These are phyloP conservation scores for Acer negundo DNA, from an alignment of 345 rosid species.

Conservation along the genomic window DNA sequence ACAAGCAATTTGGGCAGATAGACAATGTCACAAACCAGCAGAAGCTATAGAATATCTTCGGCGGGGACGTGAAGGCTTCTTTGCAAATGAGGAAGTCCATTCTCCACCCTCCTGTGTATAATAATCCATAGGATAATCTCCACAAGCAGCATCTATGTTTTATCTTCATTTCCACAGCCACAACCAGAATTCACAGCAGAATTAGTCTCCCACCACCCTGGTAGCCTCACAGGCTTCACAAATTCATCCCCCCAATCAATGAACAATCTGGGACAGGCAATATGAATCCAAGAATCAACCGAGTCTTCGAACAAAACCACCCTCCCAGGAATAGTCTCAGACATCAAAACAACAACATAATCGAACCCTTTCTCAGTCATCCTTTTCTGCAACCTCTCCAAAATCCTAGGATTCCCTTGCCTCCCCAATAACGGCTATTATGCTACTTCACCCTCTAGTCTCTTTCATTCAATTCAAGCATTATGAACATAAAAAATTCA, in stretches of 20 bases:
- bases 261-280: constrained; percentile 89
- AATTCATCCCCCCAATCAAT: constrained; percentile 98
- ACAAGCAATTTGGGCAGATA: neutral
- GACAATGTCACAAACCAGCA: neutral
- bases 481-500: no score
- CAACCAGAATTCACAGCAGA: constrained; percentile 18
- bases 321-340: constrained; percentile 72
- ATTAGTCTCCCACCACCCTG: constrained; percentile 84
- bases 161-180: neutral
- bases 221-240: constrained; percentile 72
- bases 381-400: constrained; percentile 75
- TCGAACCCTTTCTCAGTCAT: constrained; percentile 69
- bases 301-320: constrained; percentile 82
- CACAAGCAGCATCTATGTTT: constrained; percentile 22
- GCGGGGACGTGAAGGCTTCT: constrained; percentile 53
- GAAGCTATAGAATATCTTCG: constrained; percentile 30
- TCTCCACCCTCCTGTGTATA: constrained; percentile 95
- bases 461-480: no score
- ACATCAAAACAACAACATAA: constrained; percentile 71
- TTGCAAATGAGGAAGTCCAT: constrained; percentile 85
- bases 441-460: no score
- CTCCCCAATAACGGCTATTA: constrained; percentile 48
- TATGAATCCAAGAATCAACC: constrained; percentile 93
- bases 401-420: constrained; percentile 86
- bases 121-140: constrained; percentile 94